Evolutionary conservation across 139 green algal species (phyloP).

Genomic region (Chlorokybus atmophyticus): DNA sequence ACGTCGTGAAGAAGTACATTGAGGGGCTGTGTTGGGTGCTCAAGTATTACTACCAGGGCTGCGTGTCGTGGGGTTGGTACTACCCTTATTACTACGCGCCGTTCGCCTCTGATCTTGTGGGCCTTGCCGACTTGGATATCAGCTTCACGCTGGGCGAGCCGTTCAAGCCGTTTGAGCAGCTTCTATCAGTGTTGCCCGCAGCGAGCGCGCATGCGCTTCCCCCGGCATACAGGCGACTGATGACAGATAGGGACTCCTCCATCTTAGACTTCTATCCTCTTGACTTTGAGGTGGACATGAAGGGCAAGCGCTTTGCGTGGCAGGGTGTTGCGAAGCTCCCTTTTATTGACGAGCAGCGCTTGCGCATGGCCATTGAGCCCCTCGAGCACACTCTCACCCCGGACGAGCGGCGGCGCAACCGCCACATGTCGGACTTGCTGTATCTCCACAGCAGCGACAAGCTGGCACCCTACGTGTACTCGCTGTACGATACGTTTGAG

Average conservation of each 20-base stretch:
- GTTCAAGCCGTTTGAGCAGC: conserved; percentile 95
- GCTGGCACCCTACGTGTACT: conserved; percentile 51
- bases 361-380: conserved; percentile 39
- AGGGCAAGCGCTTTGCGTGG: conserved; percentile 96
- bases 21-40: conserved; percentile 94
- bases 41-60: conserved; percentile 51
- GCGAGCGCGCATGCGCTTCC: conserved; percentile 73
- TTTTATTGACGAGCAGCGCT: conserved; percentile 85
- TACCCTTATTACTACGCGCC: conserved; percentile 98
- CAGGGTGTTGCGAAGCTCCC: conserved; percentile 90
- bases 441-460: conserved; percentile 58
- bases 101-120: conserved; percentile 87
- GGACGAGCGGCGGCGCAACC: conserved; percentile 26
- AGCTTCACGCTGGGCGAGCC: conserved; percentile 63
- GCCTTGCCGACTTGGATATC: conserved; percentile 46
- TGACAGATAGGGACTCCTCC: conserved; percentile 59
- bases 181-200: conserved; percentile 92
- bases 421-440: conserved; percentile 41
- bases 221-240: conserved; percentile 45
- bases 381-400: conserved; percentile 33
- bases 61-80: conserved; percentile 46
- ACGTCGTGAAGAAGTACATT: conserved; percentile 59
- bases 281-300: conserved; percentile 92
- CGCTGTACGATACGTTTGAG: conserved; percentile 40
- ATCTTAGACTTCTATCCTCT: conserved; percentile 95